A percentile compares a stretch with the other conserved stretches of the same genome.
Evolutionary conservation across 108 stramenopile genomes (phyloP).

Genomic region (Nannochloropsis salina): DNA sequence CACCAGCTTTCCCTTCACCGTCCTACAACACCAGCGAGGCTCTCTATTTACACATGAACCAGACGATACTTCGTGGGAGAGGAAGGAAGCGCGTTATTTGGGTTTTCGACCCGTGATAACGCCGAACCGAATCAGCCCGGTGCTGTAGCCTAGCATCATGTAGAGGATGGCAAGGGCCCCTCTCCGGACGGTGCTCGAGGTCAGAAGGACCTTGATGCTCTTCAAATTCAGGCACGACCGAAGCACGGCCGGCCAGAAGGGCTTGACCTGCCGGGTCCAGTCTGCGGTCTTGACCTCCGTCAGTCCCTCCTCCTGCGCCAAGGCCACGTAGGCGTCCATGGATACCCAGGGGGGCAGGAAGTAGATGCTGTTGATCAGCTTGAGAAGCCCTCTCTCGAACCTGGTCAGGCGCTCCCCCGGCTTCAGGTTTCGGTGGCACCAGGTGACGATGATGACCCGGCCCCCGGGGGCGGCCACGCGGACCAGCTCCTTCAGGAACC

Average conservation of each 20-base stretch:
- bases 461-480: conserved; percentile 53
- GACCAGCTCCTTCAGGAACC: conserved; percentile 79
- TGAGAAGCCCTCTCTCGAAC: conserved; percentile 57
- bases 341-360: conserved; percentile 83
- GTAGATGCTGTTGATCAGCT: conserved; percentile 77
- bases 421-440: conserved; percentile 85
- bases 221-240: conserved; percentile 25
- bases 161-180: background rate
- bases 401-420: conserved; percentile 55
- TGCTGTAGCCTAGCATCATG: background rate
- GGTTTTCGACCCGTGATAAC: background rate
- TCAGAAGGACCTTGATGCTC: background rate
- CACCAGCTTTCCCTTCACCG: too few relatives aligned
- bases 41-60: too few relatives aligned
- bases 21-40: too few relatives aligned
- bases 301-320: conserved; percentile 60
- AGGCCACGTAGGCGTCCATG: conserved; percentile 65
- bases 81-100: background rate
- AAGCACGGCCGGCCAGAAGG: conserved; percentile 92
- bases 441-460: conserved; percentile 80
- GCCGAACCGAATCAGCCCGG: background rate
- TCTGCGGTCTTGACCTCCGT: conserved; percentile 66
- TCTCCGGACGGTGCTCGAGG: background rate
- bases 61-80: too few relatives aligned
- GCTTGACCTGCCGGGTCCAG: conserved; percentile 82